phyloP scores from a whole-genome alignment of 2,329 filamentous ascomycete species.

The Parastagonospora avenae region DNA sequence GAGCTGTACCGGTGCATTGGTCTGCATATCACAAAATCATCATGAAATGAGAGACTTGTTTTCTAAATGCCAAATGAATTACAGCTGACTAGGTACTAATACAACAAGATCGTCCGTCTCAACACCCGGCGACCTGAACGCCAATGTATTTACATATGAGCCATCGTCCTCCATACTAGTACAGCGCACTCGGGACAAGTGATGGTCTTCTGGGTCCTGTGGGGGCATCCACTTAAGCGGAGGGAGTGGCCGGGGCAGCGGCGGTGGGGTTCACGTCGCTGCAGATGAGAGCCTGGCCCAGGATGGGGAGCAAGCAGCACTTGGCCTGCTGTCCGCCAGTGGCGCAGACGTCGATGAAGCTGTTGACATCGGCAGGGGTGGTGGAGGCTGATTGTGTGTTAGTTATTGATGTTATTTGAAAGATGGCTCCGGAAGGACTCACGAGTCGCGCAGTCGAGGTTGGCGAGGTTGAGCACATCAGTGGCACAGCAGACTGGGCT shows the following conservation, averaged over 20 bases:
- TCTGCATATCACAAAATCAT: neutral
- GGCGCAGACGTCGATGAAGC: conserved; percentile 56
- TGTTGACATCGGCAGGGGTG: conserved; percentile 46
- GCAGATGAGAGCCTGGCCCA: conserved; percentile 49
- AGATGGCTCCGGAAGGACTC: conserved; percentile 31
- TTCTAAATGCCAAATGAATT: neutral
- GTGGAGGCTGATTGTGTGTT: conserved; percentile 34
- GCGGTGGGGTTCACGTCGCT: conserved; percentile 38
- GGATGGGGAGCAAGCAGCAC: conserved; percentile 62
- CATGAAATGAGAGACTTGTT: neutral
- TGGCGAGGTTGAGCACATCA: conserved; percentile 62
- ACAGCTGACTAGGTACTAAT: conserved; percentile 1
- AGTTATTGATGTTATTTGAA: conserved; percentile 2
- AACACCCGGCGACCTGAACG: conserved; percentile 9
- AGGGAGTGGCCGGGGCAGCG: neutral
- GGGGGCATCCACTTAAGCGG: conserved; percentile 1
- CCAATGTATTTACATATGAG: conserved; percentile 4
- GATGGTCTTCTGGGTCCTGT: neutral
- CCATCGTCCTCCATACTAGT: conserved; percentile 6
- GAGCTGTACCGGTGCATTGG: too few relatives aligned
- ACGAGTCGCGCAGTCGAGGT: conserved; percentile 63
- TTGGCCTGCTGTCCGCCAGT: conserved; percentile 60
- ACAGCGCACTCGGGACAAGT: conserved; percentile 2
- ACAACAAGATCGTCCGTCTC: neutral
- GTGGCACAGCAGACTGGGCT: conserved; percentile 65